Conservation (phyloP, 345 rosid species). For the Citrus sinensis region DNA sequence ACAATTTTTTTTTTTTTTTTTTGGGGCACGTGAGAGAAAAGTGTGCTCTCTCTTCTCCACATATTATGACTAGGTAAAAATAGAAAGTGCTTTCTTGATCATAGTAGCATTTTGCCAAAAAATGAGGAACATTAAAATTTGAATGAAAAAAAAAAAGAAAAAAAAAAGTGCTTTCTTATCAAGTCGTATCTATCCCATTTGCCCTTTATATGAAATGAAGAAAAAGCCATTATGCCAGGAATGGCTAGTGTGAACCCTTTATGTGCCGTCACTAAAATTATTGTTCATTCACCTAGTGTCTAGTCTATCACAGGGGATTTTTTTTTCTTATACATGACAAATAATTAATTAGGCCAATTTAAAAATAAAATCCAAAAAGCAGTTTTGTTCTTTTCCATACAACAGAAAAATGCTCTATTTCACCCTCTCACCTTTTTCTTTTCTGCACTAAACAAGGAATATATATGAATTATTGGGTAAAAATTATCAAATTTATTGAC, state of each 20-base stretch:
- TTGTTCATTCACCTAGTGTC: background rate
- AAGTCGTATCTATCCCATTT: background rate
- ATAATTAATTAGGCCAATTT: background rate
- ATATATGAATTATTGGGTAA: too few species aligned
- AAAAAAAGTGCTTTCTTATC: background rate
- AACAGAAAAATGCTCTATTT: background rate
- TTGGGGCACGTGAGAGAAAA: background rate
- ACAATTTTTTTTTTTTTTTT: background rate
- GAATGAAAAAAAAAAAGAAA: background rate
- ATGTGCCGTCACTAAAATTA: constrained; percentile 4
- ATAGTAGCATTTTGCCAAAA: background rate
- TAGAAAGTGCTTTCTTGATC: background rate
- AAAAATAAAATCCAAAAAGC: background rate
- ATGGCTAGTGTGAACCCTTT: constrained; percentile 15
- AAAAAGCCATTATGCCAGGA: constrained; percentile 17
- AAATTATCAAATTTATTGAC: too few species aligned
- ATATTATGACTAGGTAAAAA: background rate
- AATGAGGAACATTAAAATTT: background rate
- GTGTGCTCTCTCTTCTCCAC: background rate
- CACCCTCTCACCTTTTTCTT: background rate
- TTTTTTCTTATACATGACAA: background rate
- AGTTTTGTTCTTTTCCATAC: background rate
- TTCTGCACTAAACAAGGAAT: too few species aligned
- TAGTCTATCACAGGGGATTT: background rate
- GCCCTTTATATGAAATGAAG: background rate